These are phyloP conservation scores for Candida tetrigidarum DNA, from an alignment of 1,139 yeast species.

Conservation along the genomic window DNA sequence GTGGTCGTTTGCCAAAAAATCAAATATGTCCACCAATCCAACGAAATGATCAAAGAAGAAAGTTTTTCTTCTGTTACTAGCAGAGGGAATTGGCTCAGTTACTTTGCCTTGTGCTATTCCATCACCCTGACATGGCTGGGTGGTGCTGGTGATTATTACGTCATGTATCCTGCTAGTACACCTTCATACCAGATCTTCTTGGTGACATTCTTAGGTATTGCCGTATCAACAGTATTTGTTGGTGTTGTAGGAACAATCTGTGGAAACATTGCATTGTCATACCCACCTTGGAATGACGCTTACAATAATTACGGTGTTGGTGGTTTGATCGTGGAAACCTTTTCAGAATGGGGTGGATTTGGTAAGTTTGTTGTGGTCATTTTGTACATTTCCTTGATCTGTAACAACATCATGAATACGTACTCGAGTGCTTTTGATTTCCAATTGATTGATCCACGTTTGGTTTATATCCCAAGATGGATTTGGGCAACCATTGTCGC, in stretches of 20 bases:
- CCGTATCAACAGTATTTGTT: conserved; percentile 78
- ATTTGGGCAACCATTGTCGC: conserved; percentile 70
- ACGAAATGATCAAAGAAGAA: conserved; percentile 24
- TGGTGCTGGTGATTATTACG: conserved; percentile 81
- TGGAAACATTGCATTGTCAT: conserved; percentile 66
- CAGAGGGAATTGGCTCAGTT: conserved; percentile 71
- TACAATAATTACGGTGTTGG: conserved; percentile 72
- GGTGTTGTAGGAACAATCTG: conserved; percentile 71
- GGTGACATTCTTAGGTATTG: conserved; percentile 69
- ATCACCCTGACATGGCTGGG: conserved; percentile 92
- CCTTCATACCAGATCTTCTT: conserved; percentile 57
- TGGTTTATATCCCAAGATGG: conserved; percentile 78
- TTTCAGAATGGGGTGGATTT: conserved; percentile 73
- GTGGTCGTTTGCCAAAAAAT: conserved; percentile 64
- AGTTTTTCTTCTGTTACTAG: conserved; percentile 36
- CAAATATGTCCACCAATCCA: conserved; percentile 39
- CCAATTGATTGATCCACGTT: conserved; percentile 66
- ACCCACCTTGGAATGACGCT: conserved; percentile 59
- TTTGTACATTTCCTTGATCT: conserved; percentile 37
- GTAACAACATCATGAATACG: conserved; percentile 57
- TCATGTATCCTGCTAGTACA: conserved; percentile 76
- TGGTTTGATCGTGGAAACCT: conserved; percentile 69
- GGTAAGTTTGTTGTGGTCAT: conserved; percentile 53
- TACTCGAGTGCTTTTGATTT: conserved; percentile 83
- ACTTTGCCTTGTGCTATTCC: conserved; percentile 74